Conservation (phyloP, 2,329 filamentous ascomycete genomes). For the Diaporthe batatas region DNA sequence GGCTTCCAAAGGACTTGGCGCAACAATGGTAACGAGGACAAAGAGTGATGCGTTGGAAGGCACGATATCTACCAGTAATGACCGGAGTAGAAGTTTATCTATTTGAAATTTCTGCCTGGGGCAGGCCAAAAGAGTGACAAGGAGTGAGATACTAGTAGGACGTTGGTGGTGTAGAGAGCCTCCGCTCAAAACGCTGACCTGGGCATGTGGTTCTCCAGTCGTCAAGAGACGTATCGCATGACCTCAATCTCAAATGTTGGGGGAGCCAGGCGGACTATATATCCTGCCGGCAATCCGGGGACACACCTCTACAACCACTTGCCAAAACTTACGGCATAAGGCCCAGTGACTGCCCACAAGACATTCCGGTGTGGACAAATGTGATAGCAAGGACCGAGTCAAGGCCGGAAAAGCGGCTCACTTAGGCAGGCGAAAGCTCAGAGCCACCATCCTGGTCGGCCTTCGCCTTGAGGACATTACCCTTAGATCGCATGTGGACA, state of each 20-base stretch:
- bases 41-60: neutral
- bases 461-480: neutral
- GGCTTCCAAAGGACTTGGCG: neutral
- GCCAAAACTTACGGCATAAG: slow-evolving; percentile 3
- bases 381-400: slow-evolving; percentile 19
- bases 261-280: slow-evolving; percentile 25
- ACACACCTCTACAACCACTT: slow-evolving; percentile 5
- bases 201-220: slow-evolving; percentile 38
- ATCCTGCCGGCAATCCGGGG: slow-evolving; percentile 4
- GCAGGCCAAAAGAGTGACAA: slow-evolving; percentile 36
- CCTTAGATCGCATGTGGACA: slow-evolving; percentile 21
- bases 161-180: slow-evolving; percentile 13
- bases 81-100: slow-evolving; percentile 14
- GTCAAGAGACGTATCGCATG: slow-evolving; percentile 41
- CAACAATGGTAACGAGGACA: neutral
- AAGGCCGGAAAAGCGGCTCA: slow-evolving; percentile 35
- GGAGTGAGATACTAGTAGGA: neutral
- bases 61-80: neutral
- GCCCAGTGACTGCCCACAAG: neutral
- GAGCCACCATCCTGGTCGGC: slow-evolving; percentile 8
- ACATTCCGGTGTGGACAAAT: slow-evolving; percentile 8
- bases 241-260: slow-evolving; percentile 22
- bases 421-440: slow-evolving; percentile 4
- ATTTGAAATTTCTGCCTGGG: neutral
- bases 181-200: slow-evolving; percentile 37